Base-by-base conservation (phyloP, 2,329 filamentous ascomycete genomes). In the Beauveria brongniartii region DNA sequence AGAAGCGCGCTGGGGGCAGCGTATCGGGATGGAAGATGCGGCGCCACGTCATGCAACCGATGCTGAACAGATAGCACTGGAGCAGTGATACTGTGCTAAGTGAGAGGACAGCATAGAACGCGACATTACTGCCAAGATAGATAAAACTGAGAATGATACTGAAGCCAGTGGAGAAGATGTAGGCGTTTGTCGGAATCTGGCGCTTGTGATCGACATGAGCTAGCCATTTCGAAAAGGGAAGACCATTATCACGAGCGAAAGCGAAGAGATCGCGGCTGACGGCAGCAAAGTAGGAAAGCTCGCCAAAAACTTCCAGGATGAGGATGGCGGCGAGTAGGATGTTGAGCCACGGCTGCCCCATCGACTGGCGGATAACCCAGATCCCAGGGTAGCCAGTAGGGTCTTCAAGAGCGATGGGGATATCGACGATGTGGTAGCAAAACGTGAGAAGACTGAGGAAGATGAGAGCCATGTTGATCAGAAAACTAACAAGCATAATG, bases 1-100 rank as follows among this genome's bases (percentile, higher is more conserved):
- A 64, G n/a, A 65, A 65, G 26, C 47, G 57, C 0, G 62, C 63
- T 8, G 53, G 47, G 1, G 64, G 64, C 18, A 65, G 59, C 4
- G 64, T 63, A 20, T 63, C 48, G 2, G 62, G 63, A 44, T 63
- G 59, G 6, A 46, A 61, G 4, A 63, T 61, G 2, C 63, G 54
- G 18, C 63, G 61, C 62, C 63, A 65, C 26, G 63, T 28, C 3
- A 65, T 59, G 58, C 60, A 65, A 12, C 64, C 62, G 22, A 64
- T 64, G 43, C 64, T 64, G 3, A 65, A 50, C 7, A 54, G 34
- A 22, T 65, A 65, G 52, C 63, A 64, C 50, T 65, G 64, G 1
- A 65, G 61, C 16, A 64, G 16, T 2, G 64, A 57, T 10, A 65
- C 63, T 2, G 60, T 64, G 30, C 34, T 55, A 0, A 65, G 62